Base-by-base conservation (phyloP, 2,329 filamentous ascomycete species). In the Penicillium sclerotigenum region DNA sequence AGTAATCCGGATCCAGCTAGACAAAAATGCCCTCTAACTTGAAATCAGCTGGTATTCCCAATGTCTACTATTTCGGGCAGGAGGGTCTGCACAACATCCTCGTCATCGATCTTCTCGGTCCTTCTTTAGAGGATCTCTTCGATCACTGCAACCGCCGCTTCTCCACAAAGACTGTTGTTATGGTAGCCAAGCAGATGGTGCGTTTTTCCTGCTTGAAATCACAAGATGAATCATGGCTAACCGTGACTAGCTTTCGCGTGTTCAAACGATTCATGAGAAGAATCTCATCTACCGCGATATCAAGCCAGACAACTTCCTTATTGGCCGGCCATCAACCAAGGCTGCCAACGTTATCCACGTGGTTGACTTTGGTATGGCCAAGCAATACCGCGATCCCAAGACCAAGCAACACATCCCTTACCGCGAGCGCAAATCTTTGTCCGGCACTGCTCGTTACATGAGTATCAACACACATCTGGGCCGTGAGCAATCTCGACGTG, bases 171-270 rank as follows among this genome's bases (percentile, higher is more conserved):
- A 99, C 94, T 0, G 93, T 97, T 13, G 92, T 97, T 60, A 97
- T 97, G 94, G 92, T 97, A 55, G 93, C 94, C 42, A 97, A 97
- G 80, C 93, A 99, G 76, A 97, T 97, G 94, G 88, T 91, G 75
- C 52, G 80, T 77, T 11, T 45, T 37, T 10, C 28, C 37, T 20
- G 20, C 36, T 26, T 11, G 4, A 10, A 36, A 14, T 38, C 22
- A 14, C 8, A 41, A 33, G 11, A 31, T 8, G 18, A 6, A 24
- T 14, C 18, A 9, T 52, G 6, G 14, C 49, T 20, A 34, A 48
- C 36, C 4, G 7, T 14, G 7, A 26, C 20, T 37, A 91, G 88
- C 83, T 97, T 50, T 97, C 92, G 33, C 87, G 93, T 62, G 93
- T 99, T 26, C 93, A 88, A 76, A 88, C 86, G 10, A 97, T 99